Percentiles rank a stretch among this genome's conserved stretches.
phyloP scores from a whole-genome alignment of 768 basidiomycete genomes.

The Leucosporidium creatinivorum region DNA sequence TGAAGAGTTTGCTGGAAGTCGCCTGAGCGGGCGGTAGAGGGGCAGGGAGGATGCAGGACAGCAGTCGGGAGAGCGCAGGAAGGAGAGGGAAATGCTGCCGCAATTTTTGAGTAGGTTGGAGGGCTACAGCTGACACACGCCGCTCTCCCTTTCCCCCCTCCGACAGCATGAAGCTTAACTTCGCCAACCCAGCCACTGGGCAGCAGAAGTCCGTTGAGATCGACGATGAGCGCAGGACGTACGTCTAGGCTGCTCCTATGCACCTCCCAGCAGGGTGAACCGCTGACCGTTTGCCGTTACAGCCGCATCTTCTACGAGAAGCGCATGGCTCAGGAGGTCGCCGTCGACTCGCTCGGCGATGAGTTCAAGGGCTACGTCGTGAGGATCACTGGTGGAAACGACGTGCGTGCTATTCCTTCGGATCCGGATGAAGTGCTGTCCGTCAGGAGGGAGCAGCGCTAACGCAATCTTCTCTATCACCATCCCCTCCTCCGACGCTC shows the following conservation, averaged over 20 bases:
- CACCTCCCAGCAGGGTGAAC: constrained; percentile 14
- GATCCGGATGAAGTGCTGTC: no score
- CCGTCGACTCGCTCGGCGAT: constrained; percentile 80
- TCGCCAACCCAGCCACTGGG: constrained; percentile 96
- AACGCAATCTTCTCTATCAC: constrained; percentile 1
- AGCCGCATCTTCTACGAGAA: constrained; percentile 96
- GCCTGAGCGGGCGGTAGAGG: not conserved
- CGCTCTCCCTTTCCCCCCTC: constrained; percentile 4
- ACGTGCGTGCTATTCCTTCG: constrained; percentile 43
- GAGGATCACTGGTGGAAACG: constrained; percentile 95
- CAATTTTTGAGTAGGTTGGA: no score
- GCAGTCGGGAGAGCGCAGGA: no score
- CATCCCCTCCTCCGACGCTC: not conserved
- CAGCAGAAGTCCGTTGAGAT: constrained; percentile 92
- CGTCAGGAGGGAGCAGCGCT: not conserved
- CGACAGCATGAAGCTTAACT: constrained; percentile 87
- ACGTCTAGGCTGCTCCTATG: constrained; percentile 39
- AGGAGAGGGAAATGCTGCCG: no score
- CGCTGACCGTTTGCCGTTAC: constrained; percentile 13
- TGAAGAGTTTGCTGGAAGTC: not conserved
- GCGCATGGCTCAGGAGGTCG: constrained; percentile 91
- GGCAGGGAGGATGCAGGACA: no score
- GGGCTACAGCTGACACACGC: not conserved
- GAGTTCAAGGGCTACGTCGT: constrained; percentile 96
- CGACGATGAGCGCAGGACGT: constrained; percentile 84